These are phyloP conservation scores for Croton setiger DNA, from an alignment of 441 rosid species.

Conservation along the genomic window DNA sequence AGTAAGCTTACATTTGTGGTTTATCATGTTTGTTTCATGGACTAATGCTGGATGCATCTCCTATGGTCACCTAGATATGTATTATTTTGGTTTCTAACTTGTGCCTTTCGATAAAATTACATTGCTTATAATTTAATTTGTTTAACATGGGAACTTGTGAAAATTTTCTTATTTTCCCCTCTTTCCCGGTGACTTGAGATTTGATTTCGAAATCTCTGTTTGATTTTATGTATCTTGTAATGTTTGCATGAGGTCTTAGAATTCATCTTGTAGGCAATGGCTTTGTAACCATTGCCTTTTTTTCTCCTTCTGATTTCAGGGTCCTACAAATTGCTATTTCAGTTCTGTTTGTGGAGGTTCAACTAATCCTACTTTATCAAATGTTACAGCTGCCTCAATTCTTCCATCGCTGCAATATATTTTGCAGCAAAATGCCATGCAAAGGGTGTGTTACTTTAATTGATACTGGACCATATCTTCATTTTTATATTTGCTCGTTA, in stretches of 20 bases:
- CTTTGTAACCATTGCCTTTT: constrained; percentile 35
- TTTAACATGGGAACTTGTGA: neutral
- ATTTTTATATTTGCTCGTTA: constrained; percentile 1
- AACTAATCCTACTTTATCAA: constrained; percentile 44
- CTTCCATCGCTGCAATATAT: constrained; percentile 77
- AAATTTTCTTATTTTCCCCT: neutral
- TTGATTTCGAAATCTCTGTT: constrained; percentile 5
- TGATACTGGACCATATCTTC: neutral
- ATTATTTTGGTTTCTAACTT: neutral
- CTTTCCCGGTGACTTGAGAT: neutral
- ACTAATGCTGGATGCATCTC: constrained; percentile 1
- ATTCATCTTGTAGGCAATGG: constrained; percentile 41
- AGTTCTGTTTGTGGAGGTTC: constrained; percentile 41
- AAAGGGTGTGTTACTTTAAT: constrained; percentile 52
- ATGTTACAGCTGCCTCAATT: constrained; percentile 41
- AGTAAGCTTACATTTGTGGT: neutral
- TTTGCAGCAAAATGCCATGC: constrained; percentile 76
- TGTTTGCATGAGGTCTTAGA: constrained; percentile 30
- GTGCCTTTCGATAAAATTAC: neutral
- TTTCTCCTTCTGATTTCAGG: constrained; percentile 43
- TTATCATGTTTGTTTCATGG: neutral
- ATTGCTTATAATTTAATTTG: constrained; percentile 10
- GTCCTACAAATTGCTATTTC: constrained; percentile 54
- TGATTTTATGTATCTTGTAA: constrained; percentile 6
- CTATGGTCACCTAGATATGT: neutral